A percentile compares a stretch with the other conserved stretches of the same genome.
These are phyloP conservation scores for Gloeostereum incarnatum DNA, from an alignment of 768 basidiomycete genomes.

Conservation along the genomic window DNA sequence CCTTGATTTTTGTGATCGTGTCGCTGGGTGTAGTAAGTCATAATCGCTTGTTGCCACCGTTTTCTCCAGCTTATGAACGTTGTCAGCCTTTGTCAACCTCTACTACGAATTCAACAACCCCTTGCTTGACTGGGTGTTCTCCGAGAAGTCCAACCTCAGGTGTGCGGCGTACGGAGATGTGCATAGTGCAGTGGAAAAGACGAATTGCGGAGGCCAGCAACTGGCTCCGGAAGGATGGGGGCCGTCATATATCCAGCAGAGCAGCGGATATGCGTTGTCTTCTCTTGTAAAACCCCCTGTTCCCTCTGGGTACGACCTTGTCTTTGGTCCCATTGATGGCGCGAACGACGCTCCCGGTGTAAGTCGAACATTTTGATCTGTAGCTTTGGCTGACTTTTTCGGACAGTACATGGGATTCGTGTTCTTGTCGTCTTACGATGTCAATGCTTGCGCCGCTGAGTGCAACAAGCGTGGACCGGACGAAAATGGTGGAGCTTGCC, in stretches of 20 bases:
- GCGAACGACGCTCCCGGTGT: conserved; percentile 1
- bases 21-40: conserved; percentile 31
- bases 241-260: conserved; percentile 32
- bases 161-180: conserved; percentile 36
- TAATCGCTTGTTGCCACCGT: neutral
- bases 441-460: conserved; percentile 31
- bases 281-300: conserved; percentile 24
- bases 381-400: neutral
- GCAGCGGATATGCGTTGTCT: conserved; percentile 29
- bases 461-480: conserved; percentile 35
- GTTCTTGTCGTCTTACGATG: conserved; percentile 37
- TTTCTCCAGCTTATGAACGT: neutral
- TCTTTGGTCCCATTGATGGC: neutral
- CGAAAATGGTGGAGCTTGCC: conserved; percentile 31
- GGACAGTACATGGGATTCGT: conserved; percentile 42
- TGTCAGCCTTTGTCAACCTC: conserved; percentile 36
- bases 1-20: conserved; percentile 26
- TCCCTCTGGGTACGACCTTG: neutral
- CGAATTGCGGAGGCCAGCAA: conserved; percentile 34
- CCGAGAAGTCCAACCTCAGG: conserved; percentile 34
- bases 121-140: conserved; percentile 27
- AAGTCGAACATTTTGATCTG: too few relatives aligned
- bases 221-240: conserved; percentile 22
- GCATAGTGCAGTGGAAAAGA: conserved; percentile 33
- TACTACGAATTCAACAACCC: conserved; percentile 40